Base-by-base conservation (phyloP, 2,329 filamentous ascomycete genomes). In the Penicillium concentricum region DNA sequence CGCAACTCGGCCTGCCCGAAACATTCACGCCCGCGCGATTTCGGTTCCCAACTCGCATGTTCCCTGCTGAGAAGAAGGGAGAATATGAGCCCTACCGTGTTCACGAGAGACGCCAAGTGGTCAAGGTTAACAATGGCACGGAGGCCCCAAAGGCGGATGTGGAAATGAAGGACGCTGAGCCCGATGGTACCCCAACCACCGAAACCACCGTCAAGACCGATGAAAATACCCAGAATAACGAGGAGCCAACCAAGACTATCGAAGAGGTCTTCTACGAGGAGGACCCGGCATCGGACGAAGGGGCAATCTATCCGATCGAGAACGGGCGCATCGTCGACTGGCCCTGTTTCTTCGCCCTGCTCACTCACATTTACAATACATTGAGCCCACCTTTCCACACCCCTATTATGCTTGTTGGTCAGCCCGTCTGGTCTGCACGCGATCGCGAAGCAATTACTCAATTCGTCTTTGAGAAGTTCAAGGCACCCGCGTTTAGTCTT, bases 381-480 rank as follows among this genome's bases (percentile, higher is more conserved):
- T 84, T 99, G 58, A 94, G 91, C 59, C 92, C 91, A 26, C 91
- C 91, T 3, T 94, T 96, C 72, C 94, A 97, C 77, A 97, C 93
- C 0, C 92, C 94, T 2, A 91, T 99, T 62, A 83, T 97, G 73
- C 85, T 99, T 61, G 89, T 97, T 75, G 85, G 89, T 8, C 90
- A 96, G 65, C 92, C 94, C 4, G 88, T 87, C 65, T 99, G 94
- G 93, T 92, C 91, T 4, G 86, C 89, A 9, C 87, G 89, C 60
- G 92, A 97, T 74, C 88, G 88, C 71, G 93, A 97, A 76, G 84
- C 84, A 38, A 87, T 99, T 63, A 90, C 92, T 15, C 91, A 94
- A 61, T 99, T 96, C 79, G 86, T 97, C 62, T 99, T 99, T 69
- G 94, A 99, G 76, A 95, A 94, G 76, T 96, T 96, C 71, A 94